Evolutionary conservation across 306 rosid species (phyloP), one percentile per base, ranked within the genome.

Genomic region (Cucurbita maxima): DNA sequence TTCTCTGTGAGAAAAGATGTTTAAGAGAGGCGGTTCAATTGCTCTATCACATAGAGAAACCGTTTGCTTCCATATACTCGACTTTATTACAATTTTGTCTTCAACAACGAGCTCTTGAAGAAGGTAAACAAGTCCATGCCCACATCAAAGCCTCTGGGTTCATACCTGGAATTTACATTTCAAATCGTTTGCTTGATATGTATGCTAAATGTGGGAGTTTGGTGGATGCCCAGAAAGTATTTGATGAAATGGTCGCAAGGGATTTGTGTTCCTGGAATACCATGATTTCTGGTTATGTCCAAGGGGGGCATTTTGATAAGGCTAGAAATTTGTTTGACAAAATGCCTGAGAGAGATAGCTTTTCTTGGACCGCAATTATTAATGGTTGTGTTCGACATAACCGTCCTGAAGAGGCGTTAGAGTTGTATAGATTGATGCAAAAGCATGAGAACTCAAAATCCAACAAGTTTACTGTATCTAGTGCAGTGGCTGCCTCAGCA

Each of bases 251-350:
- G 92, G 51, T 36, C 47, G 71, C 80, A 9, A 76, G 77, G 48
- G 90, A 81, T 84, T 83, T 87, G 88, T 90, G 92, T 79, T 83
- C 91, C 50, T 90, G 91, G 91, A 90, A 86, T 59, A 87, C 86
- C 8, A 76, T 89, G 86, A 87, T 89, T 19, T 79, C 83, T n/a
- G 90, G 85, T 4, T 81, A 81, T 80, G 87, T 87, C 5, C 86
- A 81, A 40, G 48, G 75, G 58, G 88, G 92, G 20, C 25, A 59
- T 56, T 80, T 89, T 67, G 73, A 75, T 9, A 70, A 80, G 30
- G 90, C 92, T 37, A 70, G 88, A 79, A 87, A 78, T 15, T 47
- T 87, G 89, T 84, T 89, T 41, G 84, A 80, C 78, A 83, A 82
- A 84, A 89, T 87, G 92, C 86, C 86, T 3, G 71, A 76, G 5